Base-by-base conservation (phyloP, 345 rosid species). In the Trapa incisa region DNA sequence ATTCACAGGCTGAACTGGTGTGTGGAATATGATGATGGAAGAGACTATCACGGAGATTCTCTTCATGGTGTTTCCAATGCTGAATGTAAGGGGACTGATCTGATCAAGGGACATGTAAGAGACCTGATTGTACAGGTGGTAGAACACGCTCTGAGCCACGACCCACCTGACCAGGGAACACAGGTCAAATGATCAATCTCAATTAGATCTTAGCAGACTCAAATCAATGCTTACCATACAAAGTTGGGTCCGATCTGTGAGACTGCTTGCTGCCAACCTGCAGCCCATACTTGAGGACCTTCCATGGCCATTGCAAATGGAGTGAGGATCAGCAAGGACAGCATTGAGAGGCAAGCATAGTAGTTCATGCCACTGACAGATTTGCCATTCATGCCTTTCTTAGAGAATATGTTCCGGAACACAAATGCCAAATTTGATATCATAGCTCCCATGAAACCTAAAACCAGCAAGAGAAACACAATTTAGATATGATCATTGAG, bases 371-470 rank as follows among this genome's bases (percentile, higher is more conserved):
- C 99, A 64, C 97, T 86, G 71, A 93, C 89, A 6, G 96, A 87
- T 42, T 90, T 88, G 71, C 96, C 96, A 35, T 84, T 88, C 99
- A 93, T 93, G 68, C 97, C 99, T 67, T 87, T 93, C 88, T 93
- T 93, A 0, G 99, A 93, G 82, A 90, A 93, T 70, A 90, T 90
- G 82, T 93, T 90, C 1, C 97, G 82, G 37, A 93, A 84, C 74
- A 90, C 99, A 57, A 93, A 90, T 41, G 98, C 97, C 78, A 90
- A 74, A 71, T 93, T 93, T 2, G 99, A 93, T 74, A 93, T 88
- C 96, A 90, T 93, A 0, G 97, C 99, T 35, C 99, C 99, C 99
- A 93, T 88, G 67, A 93, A 93, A 69, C 99, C 99, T 93, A 74
- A 45, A 73, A 65, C 60, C 61, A 37, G 70, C 11, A 58, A 29